These are phyloP conservation scores for Picea sitchensis DNA, from an alignment of 75 land plant genomes.

Conservation along the genomic window DNA sequence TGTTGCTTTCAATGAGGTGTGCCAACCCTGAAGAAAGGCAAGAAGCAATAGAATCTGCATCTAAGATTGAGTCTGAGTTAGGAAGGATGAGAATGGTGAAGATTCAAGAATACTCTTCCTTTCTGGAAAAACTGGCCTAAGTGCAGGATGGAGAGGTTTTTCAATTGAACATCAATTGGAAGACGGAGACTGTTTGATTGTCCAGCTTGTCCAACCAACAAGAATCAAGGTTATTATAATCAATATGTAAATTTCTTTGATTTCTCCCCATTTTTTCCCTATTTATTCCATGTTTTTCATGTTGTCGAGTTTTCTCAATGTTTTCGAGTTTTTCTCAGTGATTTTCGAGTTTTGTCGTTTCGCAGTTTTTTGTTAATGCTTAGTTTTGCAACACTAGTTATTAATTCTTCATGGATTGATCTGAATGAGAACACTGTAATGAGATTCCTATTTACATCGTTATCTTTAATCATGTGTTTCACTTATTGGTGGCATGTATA, in stretches of 20 bases:
- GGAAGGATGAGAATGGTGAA: slow-evolving; percentile 41
- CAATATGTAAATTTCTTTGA: not conserved
- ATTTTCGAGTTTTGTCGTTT: not conserved
- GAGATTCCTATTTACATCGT: no score
- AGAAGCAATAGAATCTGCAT: slow-evolving; percentile 46
- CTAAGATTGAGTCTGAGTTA: slow-evolving; percentile 26
- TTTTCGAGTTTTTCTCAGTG: not conserved
- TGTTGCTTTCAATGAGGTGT: slow-evolving; percentile 32
- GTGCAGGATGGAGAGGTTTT: slow-evolving; percentile 67
- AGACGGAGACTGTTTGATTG: slow-evolving; percentile 57
- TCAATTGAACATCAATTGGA: slow-evolving; percentile 40
- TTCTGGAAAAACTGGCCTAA: slow-evolving; percentile 41
- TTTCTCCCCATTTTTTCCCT: no score
- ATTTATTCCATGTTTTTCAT: no score
- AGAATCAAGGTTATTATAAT: slow-evolving; percentile 35
- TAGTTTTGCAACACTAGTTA: no score
- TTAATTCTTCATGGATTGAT: not conserved
- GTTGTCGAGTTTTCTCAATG: not conserved
- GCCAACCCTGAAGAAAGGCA: slow-evolving; percentile 42
- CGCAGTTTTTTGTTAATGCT: no score
- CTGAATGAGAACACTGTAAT: no score
- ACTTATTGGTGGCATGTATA: not conserved
- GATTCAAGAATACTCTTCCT: slow-evolving; percentile 39
- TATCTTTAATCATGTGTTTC: no score
- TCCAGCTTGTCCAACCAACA: slow-evolving; percentile 23